phyloP scores from a whole-genome alignment of 371 early-diverging fungal genomes.

The Syncephalastrum contaminatum region DNA sequence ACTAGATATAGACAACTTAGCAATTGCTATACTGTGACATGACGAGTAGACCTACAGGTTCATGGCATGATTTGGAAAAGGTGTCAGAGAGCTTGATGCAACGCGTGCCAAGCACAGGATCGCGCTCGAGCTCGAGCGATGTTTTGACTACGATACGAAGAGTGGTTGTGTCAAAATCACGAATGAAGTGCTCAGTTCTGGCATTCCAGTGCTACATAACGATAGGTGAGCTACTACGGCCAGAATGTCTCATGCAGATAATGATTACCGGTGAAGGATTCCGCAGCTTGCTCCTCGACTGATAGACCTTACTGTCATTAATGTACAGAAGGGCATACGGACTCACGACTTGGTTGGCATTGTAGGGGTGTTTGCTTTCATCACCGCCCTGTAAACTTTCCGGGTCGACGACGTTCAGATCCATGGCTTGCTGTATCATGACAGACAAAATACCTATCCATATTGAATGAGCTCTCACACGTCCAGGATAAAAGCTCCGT shows the following conservation, averaged over 20 bases:
- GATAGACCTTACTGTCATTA: constrained; percentile 40
- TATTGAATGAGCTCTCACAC: neutral
- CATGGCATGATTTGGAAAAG: constrained; percentile 20
- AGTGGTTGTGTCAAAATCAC: constrained; percentile 17
- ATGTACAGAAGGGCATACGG: constrained; percentile 42
- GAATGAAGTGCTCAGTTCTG: constrained; percentile 34
- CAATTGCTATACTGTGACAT: too few species aligned
- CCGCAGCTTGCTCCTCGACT: constrained; percentile 30
- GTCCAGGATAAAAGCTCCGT: neutral
- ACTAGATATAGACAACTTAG: constrained; percentile 4
- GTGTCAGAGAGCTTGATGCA: constrained; percentile 20
- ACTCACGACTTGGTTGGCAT: constrained; percentile 29
- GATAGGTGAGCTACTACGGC: too few species aligned
- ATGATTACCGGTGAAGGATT: constrained; percentile 38
- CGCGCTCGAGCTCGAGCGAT: constrained; percentile 33
- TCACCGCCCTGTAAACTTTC: constrained; percentile 25
- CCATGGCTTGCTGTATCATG: constrained; percentile 35
- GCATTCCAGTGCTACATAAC: constrained; percentile 41
- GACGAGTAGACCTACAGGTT: constrained; percentile 8
- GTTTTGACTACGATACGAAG: constrained; percentile 37
- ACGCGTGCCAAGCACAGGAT: constrained; percentile 38
- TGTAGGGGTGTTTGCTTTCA: constrained; percentile 42
- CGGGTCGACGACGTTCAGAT: constrained; percentile 38
- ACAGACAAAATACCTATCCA: constrained; percentile 28
- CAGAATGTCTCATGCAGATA: too few species aligned